A percentile compares a stretch with the other conserved stretches of the same genome.
Evolutionary conservation across 2,329 filamentous ascomycete genomes (phyloP).

Genomic region (Elsinoe ampelina): DNA sequence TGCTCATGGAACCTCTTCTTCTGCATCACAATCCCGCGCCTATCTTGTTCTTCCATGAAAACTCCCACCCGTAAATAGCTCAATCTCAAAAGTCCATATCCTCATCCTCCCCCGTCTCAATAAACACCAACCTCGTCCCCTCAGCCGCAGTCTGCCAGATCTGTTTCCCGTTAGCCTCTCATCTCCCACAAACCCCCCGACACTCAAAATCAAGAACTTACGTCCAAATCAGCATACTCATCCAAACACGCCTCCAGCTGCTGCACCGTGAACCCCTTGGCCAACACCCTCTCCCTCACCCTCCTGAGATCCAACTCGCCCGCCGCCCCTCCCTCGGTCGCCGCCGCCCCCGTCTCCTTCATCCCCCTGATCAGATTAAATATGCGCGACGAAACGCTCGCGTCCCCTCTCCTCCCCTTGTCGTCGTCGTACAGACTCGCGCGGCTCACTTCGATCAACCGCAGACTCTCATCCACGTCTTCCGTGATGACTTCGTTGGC

Average conservation of each 20-base stretch:
- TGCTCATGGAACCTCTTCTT: background rate
- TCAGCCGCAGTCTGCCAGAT: constrained; percentile 48
- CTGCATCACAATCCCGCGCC: no score
- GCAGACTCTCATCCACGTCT: constrained; percentile 89
- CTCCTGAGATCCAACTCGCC: constrained; percentile 78
- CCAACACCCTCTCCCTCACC: constrained; percentile 83
- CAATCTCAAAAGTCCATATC: constrained; percentile 22
- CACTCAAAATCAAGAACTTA: constrained; percentile 47
- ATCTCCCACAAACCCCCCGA: background rate
- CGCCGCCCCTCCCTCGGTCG: constrained; percentile 59
- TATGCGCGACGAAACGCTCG: constrained; percentile 79
- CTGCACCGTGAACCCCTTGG: constrained; percentile 93
- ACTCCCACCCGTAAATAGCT: background rate
- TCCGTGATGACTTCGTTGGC: constrained; percentile 74
- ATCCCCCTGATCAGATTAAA: constrained; percentile 89
- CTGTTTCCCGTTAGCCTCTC: constrained; percentile 31
- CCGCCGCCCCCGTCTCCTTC: constrained; percentile 71
- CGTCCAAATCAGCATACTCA: constrained; percentile 80
- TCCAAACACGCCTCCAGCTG: constrained; percentile 80
- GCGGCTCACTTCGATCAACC: constrained; percentile 87
- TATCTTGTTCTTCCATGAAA: no score
- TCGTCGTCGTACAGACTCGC: constrained; percentile 73
- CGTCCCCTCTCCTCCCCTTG: constrained; percentile 50
- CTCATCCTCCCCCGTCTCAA: constrained; percentile 42
- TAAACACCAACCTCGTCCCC: constrained; percentile 46